Percentiles rank a stretch among this genome's conserved stretches.
Evolutionary conservation across 129 eudicot genomes (phyloP).

Genomic region (Centrapalus pauciflorus): DNA sequence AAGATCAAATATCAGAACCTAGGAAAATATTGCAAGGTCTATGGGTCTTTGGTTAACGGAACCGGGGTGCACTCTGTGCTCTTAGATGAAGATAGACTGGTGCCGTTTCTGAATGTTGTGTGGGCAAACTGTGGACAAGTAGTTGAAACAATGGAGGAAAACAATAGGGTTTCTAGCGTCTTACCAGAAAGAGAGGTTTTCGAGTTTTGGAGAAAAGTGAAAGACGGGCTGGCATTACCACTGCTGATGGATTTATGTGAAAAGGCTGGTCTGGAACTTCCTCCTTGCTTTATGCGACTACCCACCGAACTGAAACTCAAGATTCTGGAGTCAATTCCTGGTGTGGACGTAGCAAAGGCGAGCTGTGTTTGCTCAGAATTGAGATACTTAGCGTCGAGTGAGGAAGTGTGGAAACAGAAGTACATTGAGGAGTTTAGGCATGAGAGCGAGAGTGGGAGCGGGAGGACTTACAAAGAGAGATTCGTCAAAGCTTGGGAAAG

Average conservation of each 20-base stretch:
- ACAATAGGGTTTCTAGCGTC: constrained; percentile 7
- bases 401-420: constrained; percentile 62
- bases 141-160: constrained; percentile 18
- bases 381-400: constrained; percentile 45
- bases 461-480: constrained; percentile 39
- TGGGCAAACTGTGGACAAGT: constrained; percentile 58
- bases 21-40: constrained; percentile 51
- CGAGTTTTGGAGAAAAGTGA: constrained; percentile 57
- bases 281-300: constrained; percentile 60
- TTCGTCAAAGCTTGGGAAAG: constrained; percentile 33
- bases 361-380: constrained; percentile 56
- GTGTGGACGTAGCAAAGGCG: constrained; percentile 51
- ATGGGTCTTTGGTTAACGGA: constrained; percentile 57
- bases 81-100: constrained; percentile 47
- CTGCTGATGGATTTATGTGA: constrained; percentile 64
- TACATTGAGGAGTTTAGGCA: constrained; percentile 43
- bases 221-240: constrained; percentile 61
- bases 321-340: constrained; percentile 53
- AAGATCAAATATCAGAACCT: constrained; percentile 60
- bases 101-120: constrained; percentile 52
- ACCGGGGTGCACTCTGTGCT: constrained; percentile 32
- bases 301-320: constrained; percentile 65
- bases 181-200: constrained; percentile 53
- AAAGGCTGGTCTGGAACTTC: constrained; percentile 46
- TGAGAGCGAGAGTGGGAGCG: constrained; percentile 3